Evolutionary conservation across 2,329 filamentous ascomycete genomes (phyloP).

Genomic region (Rutstroemia sp.): DNA sequence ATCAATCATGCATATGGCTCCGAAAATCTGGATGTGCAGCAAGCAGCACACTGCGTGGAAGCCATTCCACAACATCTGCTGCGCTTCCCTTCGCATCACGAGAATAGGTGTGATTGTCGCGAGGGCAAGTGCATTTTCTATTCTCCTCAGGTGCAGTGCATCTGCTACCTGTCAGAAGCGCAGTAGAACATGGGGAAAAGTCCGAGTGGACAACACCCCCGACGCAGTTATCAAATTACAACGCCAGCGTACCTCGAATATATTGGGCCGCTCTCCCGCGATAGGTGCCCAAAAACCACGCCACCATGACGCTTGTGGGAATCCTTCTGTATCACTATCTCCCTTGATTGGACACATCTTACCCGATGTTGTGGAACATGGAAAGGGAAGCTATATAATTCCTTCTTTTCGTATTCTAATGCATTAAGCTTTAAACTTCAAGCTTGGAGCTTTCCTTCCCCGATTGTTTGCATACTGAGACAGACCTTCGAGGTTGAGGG

Average conservation of each 20-base stretch:
- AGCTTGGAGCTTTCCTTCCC: not conserved
- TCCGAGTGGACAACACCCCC: constrained; percentile 10
- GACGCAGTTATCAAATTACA: constrained; percentile 17
- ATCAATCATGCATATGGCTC: not conserved
- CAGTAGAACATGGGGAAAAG: constrained; percentile 2
- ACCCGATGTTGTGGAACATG: constrained; percentile 2
- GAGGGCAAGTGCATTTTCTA: not conserved
- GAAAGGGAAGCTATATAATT: constrained; percentile 4
- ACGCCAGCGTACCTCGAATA: constrained; percentile 14
- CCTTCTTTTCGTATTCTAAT: not conserved
- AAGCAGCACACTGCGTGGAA: not conserved
- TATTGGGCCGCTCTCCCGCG: constrained; percentile 10
- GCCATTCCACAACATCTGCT: not conserved
- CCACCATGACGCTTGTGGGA: not conserved
- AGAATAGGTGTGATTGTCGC: not conserved
- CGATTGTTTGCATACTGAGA: not conserved
- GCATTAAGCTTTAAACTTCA: not conserved
- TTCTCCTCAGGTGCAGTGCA: not conserved
- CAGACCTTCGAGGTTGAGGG: constrained; percentile 5
- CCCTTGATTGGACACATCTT: constrained; percentile 8
- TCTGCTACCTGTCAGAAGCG: not conserved
- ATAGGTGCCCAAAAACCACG: constrained; percentile 1
- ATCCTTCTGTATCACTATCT: not conserved
- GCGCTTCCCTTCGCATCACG: not conserved
- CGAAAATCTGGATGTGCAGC: not conserved